These are phyloP conservation scores for Sporothrix sp. DNA, from an alignment of 2,329 filamentous ascomycete genomes.

Conservation along the genomic window DNA sequence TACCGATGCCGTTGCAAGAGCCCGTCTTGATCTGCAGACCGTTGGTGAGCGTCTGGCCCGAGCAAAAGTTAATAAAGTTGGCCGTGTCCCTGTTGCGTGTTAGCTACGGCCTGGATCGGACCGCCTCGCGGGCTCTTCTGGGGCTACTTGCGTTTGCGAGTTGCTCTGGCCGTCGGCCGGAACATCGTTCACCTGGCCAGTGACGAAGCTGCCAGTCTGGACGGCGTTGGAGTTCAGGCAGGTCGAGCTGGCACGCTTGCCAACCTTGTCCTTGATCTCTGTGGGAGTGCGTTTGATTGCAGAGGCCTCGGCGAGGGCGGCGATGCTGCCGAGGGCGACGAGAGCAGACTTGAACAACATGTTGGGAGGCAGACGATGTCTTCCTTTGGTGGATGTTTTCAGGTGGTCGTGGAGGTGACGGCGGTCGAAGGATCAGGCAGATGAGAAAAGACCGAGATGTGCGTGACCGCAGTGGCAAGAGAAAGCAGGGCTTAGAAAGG, in stretches of 20 bases:
- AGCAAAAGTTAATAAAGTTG: slow-evolving; percentile 59
- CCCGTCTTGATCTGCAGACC: slow-evolving; percentile 48
- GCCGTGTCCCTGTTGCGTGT: slow-evolving; percentile 44
- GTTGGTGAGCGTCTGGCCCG: slow-evolving; percentile 47
- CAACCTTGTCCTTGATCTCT: slow-evolving; percentile 24
- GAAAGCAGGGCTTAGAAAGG: slow-evolving; percentile 21
- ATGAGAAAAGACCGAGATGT: not conserved
- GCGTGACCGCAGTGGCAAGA: slow-evolving; percentile 6
- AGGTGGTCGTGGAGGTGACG: not conserved
- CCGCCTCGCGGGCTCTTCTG: too few relatives aligned
- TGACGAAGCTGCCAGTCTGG: slow-evolving; percentile 40
- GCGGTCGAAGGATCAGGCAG: slow-evolving; percentile 16
- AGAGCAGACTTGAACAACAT: slow-evolving; percentile 46
- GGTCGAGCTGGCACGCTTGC: slow-evolving; percentile 21
- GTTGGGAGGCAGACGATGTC: slow-evolving; percentile 21
- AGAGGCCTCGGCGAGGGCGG: slow-evolving; percentile 36
- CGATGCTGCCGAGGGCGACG: slow-evolving; percentile 39
- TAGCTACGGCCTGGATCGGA: too few relatives aligned
- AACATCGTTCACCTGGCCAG: slow-evolving; percentile 35
- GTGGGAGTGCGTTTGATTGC: slow-evolving; percentile 31
- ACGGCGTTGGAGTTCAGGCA: slow-evolving; percentile 35
- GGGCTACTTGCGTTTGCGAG: slow-evolving; percentile 46
- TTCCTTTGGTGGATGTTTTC: not conserved
- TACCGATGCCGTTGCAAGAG: slow-evolving; percentile 56
- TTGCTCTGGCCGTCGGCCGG: slow-evolving; percentile 38